Evolutionary conservation across 2,329 filamentous ascomycete genomes (phyloP), one percentile per base, ranked within the genome.

Genomic region (Microthyrium microscopicum): DNA sequence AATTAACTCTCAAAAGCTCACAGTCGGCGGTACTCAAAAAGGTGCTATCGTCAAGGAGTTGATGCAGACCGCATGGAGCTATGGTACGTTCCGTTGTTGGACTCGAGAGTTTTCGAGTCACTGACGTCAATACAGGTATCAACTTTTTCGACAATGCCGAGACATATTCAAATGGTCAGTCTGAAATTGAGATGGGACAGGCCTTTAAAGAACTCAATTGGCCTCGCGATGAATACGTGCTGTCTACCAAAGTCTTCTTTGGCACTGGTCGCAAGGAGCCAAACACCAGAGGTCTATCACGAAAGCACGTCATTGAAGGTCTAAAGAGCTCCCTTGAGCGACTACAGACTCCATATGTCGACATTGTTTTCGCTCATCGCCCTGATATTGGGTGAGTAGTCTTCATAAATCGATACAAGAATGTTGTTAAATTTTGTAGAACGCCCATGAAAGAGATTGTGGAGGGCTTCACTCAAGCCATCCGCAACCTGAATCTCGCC

Each of bases 391-490:
- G 53, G 53, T 55, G 46, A 13, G 46, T 35, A 11, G 20, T 8
- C 21, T 25, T 9, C 8, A n/a, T 11, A 9, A 9, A 9, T 29
- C 27, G 27, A 9, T 9, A 13, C 13, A 9, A 25, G 22, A 13
- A 25, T 9, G 22, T 13, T n/a, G n/a, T 45, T 73, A n/a, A n/a
- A n/a, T n/a, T n/a, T n/a, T 80, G 55, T 15, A 58, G 58, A 35
- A 70, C 68, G 2, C 66, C 68, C 3, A 72, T 73, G 61, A 68
- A 68, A 50, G 71, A 76, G 52, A 68, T 70, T 26, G 71, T 77
- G 18, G 61, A 65, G 40, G 61, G 55, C 27, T 65, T 65, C 50
- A 64, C 61, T 0, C 61, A 65, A 41, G 49, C 52, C 27, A 65
- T 64, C 36, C 51, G 60, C 34, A 65, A 66, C 46, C 58, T 71